phyloP scores from a whole-genome alignment of 202 grass and related monocot genomes.

The Elaeis oleifera region DNA sequence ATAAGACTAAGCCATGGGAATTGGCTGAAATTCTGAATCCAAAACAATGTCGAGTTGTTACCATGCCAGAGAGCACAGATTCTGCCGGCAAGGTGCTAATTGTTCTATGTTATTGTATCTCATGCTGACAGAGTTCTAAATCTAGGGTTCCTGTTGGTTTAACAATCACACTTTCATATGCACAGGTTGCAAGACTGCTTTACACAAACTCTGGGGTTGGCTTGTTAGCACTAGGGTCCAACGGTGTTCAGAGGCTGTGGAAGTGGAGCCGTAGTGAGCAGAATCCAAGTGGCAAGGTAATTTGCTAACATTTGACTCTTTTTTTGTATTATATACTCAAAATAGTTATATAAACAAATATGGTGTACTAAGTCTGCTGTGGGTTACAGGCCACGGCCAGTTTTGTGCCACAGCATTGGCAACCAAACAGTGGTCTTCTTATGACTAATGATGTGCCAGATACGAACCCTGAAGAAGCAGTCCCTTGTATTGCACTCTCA shows the following conservation, averaged over 20 bases:
- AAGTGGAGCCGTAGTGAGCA: conserved; percentile 76
- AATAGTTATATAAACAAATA: conserved; percentile 21
- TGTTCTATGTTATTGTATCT: conserved; percentile 22
- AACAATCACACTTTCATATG: no score
- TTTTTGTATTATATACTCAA: conserved; percentile 17
- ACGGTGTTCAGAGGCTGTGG: conserved; percentile 85
- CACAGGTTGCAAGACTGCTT: conserved; percentile 77
- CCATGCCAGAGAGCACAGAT: conserved; percentile 77
- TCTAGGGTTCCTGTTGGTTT: not conserved
- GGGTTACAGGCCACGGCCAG: conserved; percentile 63
- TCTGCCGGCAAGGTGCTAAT: conserved; percentile 47
- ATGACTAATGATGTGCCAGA: conserved; percentile 84
- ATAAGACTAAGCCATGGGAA: conserved; percentile 70
- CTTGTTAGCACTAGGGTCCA: conserved; percentile 77
- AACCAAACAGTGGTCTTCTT: conserved; percentile 75
- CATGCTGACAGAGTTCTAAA: conserved; percentile 27
- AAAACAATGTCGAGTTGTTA: conserved; percentile 69
- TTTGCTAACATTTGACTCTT: conserved; percentile 9
- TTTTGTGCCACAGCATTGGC: conserved; percentile 80
- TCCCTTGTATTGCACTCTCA: conserved; percentile 89
- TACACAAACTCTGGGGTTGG: conserved; percentile 88
- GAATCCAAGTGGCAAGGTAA: conserved; percentile 82
- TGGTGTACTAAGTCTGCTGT: conserved; percentile 13
- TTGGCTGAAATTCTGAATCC: conserved; percentile 60
- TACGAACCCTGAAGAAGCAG: conserved; percentile 57